Evolutionary conservation across 306 rosid species (phyloP).

Genomic region (Abrus precatorius): DNA sequence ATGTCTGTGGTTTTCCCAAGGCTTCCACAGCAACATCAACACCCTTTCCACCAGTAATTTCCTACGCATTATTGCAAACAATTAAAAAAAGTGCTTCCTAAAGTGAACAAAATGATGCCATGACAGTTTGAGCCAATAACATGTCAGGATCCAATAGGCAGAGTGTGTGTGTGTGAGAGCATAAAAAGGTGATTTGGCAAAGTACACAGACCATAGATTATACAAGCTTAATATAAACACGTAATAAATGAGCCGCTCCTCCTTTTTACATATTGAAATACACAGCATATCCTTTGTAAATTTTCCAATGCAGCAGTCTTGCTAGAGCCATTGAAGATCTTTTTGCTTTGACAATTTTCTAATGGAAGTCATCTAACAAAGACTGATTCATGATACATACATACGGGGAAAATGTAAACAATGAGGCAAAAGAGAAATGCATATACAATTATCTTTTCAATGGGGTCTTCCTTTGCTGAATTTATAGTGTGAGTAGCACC

Average conservation of each 20-base stretch:
- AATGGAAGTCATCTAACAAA: conserved; percentile 13
- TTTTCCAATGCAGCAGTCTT: conserved; percentile 21
- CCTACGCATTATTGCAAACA: conserved; percentile 60
- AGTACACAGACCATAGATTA: background rate
- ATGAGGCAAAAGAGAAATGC: conserved; percentile 47
- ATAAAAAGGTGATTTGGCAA: background rate
- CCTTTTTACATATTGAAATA: conserved; percentile 10
- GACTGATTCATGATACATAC: background rate
- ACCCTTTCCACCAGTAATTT: conserved; percentile 92
- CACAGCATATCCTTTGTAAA: background rate
- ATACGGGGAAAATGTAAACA: background rate
- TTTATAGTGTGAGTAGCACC: conserved; percentile 94
- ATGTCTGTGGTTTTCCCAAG: conserved; percentile 87
- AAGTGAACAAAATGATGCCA: conserved; percentile 31
- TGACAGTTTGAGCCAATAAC: conserved; percentile 25
- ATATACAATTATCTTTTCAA: conserved; percentile 78
- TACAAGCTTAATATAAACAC: background rate
- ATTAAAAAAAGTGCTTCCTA: conserved; percentile 19
- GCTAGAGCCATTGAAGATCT: background rate
- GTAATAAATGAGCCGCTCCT: background rate
- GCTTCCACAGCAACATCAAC: conserved; percentile 98
- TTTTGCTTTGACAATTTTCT: conserved; percentile 11
- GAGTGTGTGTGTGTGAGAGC: background rate
- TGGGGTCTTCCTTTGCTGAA: conserved; percentile 79
- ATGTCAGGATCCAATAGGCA: conserved; percentile 2